A percentile compares a stretch with the other conserved stretches of the same genome.
These are phyloP conservation scores for Tribonema minus DNA, from an alignment of 108 stramenopile species.

Conservation along the genomic window DNA sequence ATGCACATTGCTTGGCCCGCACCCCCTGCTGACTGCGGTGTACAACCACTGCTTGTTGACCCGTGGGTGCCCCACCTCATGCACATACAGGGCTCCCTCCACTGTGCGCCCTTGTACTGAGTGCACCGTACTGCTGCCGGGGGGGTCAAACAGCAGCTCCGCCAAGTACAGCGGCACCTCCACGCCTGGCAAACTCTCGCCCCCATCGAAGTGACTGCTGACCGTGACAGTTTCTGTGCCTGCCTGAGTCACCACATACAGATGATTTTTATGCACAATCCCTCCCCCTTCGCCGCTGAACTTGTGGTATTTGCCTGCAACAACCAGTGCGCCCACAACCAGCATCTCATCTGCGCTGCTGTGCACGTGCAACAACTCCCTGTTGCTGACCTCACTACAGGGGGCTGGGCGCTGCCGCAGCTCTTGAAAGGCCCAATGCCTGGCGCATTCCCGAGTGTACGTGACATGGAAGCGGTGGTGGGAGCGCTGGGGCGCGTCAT, in stretches of 20 bases:
- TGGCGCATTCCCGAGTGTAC: constrained; percentile 7
- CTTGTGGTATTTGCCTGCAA: background rate
- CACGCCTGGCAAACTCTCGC: background rate
- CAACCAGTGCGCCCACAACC: too few relatives aligned
- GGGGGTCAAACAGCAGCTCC: constrained; percentile 2
- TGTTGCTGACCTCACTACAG: background rate
- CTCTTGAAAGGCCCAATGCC: background rate
- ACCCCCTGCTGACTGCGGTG: background rate
- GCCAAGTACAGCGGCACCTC: background rate
- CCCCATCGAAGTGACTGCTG: background rate
- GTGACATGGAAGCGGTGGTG: constrained; percentile 8
- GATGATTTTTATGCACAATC: constrained; percentile 7
- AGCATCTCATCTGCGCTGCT: too few relatives aligned
- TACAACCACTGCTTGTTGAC: background rate
- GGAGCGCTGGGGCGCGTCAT: too few relatives aligned
- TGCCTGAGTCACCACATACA: background rate
- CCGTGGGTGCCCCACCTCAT: background rate
- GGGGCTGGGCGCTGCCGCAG: background rate
- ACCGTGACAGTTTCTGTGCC: background rate
- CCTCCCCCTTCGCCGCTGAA: background rate
- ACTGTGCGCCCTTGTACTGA: constrained; percentile 2
- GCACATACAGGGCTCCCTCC: background rate
- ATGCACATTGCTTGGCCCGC: background rate
- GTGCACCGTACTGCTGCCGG: constrained; percentile 10
- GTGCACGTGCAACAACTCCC: too few relatives aligned